Evolutionary conservation across 2,329 filamentous ascomycete species (phyloP).

Genomic region (Pseudogymnoascus sp.): DNA sequence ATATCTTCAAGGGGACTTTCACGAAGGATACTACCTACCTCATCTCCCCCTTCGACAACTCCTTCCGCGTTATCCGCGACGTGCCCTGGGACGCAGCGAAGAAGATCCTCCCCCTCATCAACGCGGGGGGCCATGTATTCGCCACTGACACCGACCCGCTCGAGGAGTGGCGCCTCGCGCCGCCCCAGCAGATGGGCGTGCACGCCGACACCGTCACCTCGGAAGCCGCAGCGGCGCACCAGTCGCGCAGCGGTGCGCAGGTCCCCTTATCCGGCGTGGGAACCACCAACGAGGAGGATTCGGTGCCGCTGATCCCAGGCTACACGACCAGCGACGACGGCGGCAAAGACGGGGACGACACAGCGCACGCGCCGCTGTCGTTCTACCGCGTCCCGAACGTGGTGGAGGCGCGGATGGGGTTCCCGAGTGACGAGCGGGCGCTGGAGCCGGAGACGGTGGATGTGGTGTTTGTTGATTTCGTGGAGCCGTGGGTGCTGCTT

Average conservation of each 20-base stretch:
- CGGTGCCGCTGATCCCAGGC: constrained; percentile 48
- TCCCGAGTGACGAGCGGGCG: constrained; percentile 37
- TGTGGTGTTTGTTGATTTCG: constrained; percentile 84
- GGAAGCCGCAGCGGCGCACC: not conserved
- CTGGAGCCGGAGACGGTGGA: constrained; percentile 67
- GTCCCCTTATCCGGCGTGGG: constrained; percentile 23
- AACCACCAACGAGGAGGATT: constrained; percentile 9
- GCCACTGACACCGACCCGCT: not conserved
- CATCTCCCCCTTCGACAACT: constrained; percentile 79
- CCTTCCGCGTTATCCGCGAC: constrained; percentile 66
- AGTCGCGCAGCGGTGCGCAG: constrained; percentile 24
- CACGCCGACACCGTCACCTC: constrained; percentile 12
- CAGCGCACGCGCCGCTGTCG: constrained; percentile 63
- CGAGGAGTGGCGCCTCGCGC: constrained; percentile 16
- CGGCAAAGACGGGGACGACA: constrained; percentile 81
- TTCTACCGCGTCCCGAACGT: constrained; percentile 78
- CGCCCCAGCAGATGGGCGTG: constrained; percentile 25
- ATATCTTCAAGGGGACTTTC: constrained; percentile 87
- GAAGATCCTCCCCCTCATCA: constrained; percentile 54
- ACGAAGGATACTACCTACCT: constrained; percentile 81
- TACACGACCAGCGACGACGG: constrained; percentile 87
- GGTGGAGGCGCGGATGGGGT: constrained; percentile 59
- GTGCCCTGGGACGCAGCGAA: constrained; percentile 71
- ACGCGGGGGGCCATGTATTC: constrained; percentile 43
- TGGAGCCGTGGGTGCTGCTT: constrained; percentile 70